These are phyloP conservation scores for Suillus cothurnatus DNA, from an alignment of 768 basidiomycete species.

Conservation along the genomic window DNA sequence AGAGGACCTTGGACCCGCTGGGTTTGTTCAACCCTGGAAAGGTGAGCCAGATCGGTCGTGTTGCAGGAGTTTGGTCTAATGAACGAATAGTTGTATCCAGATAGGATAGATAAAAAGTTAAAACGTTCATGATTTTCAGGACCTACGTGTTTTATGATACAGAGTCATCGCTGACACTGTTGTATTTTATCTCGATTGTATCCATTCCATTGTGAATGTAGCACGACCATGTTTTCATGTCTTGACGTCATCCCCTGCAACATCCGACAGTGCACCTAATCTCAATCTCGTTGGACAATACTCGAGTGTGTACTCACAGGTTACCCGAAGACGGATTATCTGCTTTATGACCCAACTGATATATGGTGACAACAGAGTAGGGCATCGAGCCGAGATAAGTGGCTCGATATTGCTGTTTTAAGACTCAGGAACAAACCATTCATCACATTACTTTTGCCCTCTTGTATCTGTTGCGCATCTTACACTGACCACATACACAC, in stretches of 20 bases:
- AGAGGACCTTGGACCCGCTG: constrained; percentile 71
- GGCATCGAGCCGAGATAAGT: neutral
- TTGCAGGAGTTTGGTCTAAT: neutral
- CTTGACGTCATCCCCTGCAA: neutral
- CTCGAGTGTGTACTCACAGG: neutral
- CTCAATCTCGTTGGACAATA: neutral
- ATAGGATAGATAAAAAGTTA: constrained; percentile 5
- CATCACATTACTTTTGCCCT: neutral
- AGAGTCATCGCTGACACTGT: neutral
- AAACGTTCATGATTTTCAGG: neutral
- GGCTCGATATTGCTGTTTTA: neutral
- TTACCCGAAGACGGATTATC: neutral
- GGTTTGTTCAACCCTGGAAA: constrained; percentile 86
- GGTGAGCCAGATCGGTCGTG: constrained; percentile 37
- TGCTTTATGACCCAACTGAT: neutral
- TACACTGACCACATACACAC: neutral
- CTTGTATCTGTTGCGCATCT: neutral
- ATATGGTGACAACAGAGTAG: neutral
- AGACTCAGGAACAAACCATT: neutral
- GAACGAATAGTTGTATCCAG: constrained; percentile 10
- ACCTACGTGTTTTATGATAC: neutral
- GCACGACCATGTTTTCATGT: neutral
- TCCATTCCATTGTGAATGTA: neutral
- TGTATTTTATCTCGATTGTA: neutral
- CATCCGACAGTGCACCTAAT: neutral